A percentile compares a stretch with the other conserved stretches of the same genome.
Evolutionary conservation across 1,284 basidiomycete genomes (phyloP).

Genomic region (Ceraceosorus guamensis): DNA sequence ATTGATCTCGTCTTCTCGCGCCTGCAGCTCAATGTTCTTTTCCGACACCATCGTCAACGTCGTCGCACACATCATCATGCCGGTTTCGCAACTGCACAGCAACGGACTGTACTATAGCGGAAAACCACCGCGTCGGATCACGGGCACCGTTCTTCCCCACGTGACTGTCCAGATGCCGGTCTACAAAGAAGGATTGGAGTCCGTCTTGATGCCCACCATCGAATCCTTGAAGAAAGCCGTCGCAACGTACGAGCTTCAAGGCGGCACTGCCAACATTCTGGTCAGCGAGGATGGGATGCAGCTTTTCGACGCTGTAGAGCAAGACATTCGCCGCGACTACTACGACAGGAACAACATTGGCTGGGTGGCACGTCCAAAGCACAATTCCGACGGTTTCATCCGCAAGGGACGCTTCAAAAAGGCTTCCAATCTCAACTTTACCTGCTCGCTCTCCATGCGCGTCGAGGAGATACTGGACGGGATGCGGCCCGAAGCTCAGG

Average conservation of each 20-base stretch:
- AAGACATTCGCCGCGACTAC: slow-evolving; percentile 61
- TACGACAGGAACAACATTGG: slow-evolving; percentile 70
- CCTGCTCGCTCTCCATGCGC: slow-evolving; percentile 62
- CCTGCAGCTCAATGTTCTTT: slow-evolving; percentile 61
- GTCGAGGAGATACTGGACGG: slow-evolving; percentile 65
- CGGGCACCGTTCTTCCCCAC: slow-evolving; percentile 61
- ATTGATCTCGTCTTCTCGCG: slow-evolving; percentile 59
- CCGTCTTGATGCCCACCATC: slow-evolving; percentile 61
- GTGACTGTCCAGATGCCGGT: slow-evolving; percentile 71
- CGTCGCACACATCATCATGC: slow-evolving; percentile 36
- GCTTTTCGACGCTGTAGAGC: slow-evolving; percentile 58
- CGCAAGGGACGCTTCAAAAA: slow-evolving; percentile 87
- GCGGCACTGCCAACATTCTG: slow-evolving; percentile 67
- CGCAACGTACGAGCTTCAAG: slow-evolving; percentile 75
- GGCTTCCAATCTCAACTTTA: slow-evolving; percentile 83
- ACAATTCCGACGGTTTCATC: slow-evolving; percentile 63
- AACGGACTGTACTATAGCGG: slow-evolving; percentile 51
- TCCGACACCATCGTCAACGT: slow-evolving; percentile 57
- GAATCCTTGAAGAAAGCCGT: slow-evolving; percentile 74
- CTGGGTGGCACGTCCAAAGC: slow-evolving; percentile 71
- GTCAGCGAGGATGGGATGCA: slow-evolving; percentile 71
- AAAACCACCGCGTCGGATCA: slow-evolving; percentile 56
- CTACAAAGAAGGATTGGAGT: slow-evolving; percentile 57
- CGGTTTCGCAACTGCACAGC: slow-evolving; percentile 60
- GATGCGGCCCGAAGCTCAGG: slow-evolving; percentile 41